Evolutionary conservation across 1,139 yeast genomes (phyloP), one percentile per base, ranked within the genome.

Genomic region (Kodamaea derodonti): DNA sequence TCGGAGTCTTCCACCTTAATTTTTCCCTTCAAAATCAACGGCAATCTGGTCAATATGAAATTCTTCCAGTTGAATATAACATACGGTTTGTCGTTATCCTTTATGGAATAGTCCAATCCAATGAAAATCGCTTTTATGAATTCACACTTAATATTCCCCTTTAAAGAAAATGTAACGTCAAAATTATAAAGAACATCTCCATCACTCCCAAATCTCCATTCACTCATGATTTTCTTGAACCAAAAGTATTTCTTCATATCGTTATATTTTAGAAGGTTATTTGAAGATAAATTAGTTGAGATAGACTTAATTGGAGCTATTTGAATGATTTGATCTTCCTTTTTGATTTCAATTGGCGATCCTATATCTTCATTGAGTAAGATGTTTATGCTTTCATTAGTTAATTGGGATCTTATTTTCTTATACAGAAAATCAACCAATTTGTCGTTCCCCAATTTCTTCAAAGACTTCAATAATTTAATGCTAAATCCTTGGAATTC

Each of bases 61-160:
- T 56, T 65, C 27, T 52, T 49, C 65, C 69, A 66, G 43, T 64
- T 65, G 42, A 53, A 56, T 7, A 49, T 34, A 4, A 63, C 47
- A 38, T 54, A 60, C 8, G 51, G 43, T 2, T 49, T 42, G 15
- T 50, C 58, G n/a, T 47, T 43, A 40, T 47, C 42, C 14, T 20
- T 25, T 3, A 47, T 32, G 0, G 54, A 47, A 34, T 50, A 36
- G 11, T 49, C 43, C 33, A 56, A 31, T 6, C 60, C 53, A 22
- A 37, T 43, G 38, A 55, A 58, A 24, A 46, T 44, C 4, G 52
- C 42, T 30, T 34, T 35, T 16, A 58, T 48, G 36, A 62, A 49
- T 35, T 51, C 62, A n/a, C 42, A 43, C 14, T 33, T 17, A 8
- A 35, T 13, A 8, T 25, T n/a, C 9, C 41, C 47, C n/a, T 31